Evolutionary conservation across 208 protist genomes (phyloP), one percentile per base, ranked within the genome.

Genomic region (Trypanosoma congolense): DNA sequence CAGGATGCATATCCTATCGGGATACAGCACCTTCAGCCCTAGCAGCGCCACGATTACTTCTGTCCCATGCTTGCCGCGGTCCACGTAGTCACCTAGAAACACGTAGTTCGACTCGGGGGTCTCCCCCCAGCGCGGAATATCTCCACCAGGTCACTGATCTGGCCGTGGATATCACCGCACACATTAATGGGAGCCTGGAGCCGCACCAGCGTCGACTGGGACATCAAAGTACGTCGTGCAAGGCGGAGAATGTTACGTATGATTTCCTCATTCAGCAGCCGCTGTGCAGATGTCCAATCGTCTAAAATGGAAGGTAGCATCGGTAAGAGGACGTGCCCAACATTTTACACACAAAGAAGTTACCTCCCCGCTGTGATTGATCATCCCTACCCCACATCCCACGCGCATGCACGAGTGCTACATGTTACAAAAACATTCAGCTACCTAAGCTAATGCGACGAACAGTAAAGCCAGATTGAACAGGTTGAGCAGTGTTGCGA

Each of bases 41-140:
- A 98, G 56, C 4, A 98, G 64, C 29, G 87, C 88, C 1, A 82
- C 92, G n/a, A 97, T 57, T 29, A 96, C 95, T 74, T 98, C 93
- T 6, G 98, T 78, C 31, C 80, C 86, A 64, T 99, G 95, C 55
- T 92, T 83, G 0, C 97, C 97, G 29, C 96, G 83, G 60, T 99
- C 96, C 16, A 98, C 96, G 31, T 97, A 90, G 72, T 99, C 96
- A 22, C 96, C 97, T 21, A 97, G 63, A 67, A 96, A 96, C n/a
- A 97, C 54, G 68, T 97, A 96, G 58, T 87, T 72, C 33, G 33
- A 16, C 12, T 6, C 33, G 33, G 33, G 33, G 12, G 33, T 70
- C 79, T 93, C 2, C 91, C 94, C 21, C 90, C 90, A 28, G 87
- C 72, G 56, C 93, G 85, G 40, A 98, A 96, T 26, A 98, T 74